Conservation (phyloP, 305 asterid species). For the Plantago lanceolata region DNA sequence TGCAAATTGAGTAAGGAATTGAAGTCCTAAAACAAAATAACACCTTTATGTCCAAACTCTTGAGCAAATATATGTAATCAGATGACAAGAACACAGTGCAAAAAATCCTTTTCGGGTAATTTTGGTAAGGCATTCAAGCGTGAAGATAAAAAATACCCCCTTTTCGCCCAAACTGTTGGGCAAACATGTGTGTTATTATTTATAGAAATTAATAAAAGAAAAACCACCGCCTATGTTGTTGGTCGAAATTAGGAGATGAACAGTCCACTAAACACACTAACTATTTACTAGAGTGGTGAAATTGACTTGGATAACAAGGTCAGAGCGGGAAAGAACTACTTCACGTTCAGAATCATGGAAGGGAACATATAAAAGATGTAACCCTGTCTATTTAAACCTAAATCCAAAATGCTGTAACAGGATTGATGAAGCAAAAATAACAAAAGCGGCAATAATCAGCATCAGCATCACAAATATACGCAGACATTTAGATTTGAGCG, state of each 20-base stretch:
- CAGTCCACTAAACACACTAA: background rate
- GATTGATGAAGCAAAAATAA: too few species aligned
- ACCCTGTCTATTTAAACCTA: background rate
- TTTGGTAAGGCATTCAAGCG: background rate
- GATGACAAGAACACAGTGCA: background rate
- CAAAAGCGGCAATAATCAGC: background rate
- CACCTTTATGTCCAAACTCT: background rate
- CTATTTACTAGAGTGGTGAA: background rate
- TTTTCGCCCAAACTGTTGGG: background rate
- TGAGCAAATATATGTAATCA: background rate
- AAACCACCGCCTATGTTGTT: background rate
- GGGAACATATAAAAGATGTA: background rate
- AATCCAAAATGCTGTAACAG: background rate
- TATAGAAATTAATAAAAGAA: too few species aligned
- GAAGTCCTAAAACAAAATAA: background rate
- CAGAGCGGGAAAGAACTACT: too few species aligned
- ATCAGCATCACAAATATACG: background rate
- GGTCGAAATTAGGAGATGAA: background rate
- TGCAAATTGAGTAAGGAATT: too few species aligned
- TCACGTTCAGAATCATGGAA: too few species aligned
- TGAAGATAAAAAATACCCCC: background rate
- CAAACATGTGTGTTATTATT: background rate
- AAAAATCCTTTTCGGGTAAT: background rate
- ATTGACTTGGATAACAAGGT: background rate
- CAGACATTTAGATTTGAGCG: background rate